Conservation (phyloP, 306 rosid species). For the Cotoneaster glaucophyllus region DNA sequence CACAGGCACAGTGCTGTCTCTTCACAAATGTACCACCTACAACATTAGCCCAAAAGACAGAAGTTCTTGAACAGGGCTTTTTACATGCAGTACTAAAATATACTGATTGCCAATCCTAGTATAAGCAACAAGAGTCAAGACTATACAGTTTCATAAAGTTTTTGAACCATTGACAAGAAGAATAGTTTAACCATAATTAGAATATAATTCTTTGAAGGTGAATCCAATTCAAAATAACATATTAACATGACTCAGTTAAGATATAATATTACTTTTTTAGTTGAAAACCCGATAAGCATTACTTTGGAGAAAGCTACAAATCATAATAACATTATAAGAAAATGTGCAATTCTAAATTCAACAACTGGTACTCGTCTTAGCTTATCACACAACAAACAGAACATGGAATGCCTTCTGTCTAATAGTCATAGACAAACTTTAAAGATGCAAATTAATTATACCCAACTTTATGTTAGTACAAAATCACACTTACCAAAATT, state of each 20-base stretch:
- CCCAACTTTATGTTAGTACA: not conserved
- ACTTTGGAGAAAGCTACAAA: not conserved
- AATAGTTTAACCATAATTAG: not conserved
- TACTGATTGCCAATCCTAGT: not conserved
- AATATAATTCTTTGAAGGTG: not conserved
- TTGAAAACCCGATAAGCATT: not conserved
- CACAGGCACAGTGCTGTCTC: constrained; percentile 91
- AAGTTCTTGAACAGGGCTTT: not conserved
- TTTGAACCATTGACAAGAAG: not conserved
- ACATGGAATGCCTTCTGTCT: constrained; percentile 11
- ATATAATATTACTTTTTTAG: not conserved
- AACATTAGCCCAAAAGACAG: constrained; percentile 22
- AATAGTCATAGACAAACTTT: constrained; percentile 10
- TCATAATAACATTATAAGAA: not conserved
- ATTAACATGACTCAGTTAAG: not conserved
- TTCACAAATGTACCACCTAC: constrained; percentile 92
- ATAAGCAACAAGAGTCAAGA: not conserved
- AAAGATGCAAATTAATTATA: not conserved
- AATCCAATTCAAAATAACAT: not conserved
- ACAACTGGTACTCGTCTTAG: not conserved
- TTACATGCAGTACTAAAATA: not conserved
- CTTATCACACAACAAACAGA: constrained; percentile 1
- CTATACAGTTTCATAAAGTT: not conserved
- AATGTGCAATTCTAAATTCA: not conserved
- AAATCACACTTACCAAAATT: constrained; percentile 75